Conservation (phyloP, 2,329 filamentous ascomycete species). For the Zasmidium cellare region DNA sequence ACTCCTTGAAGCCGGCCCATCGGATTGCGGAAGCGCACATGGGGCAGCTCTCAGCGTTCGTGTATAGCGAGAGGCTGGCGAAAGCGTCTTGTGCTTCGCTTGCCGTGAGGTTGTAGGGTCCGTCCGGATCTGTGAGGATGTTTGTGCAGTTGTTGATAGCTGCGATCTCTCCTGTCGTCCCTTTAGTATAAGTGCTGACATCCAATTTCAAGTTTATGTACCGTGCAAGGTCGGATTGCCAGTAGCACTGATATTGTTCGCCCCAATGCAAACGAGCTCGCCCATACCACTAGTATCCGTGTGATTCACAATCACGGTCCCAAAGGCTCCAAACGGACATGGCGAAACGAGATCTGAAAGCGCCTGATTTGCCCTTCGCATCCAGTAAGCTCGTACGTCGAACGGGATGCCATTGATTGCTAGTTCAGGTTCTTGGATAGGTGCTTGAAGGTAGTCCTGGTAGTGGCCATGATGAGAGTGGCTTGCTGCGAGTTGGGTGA, state of each 20-base stretch:
- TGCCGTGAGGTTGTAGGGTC: slow-evolving; percentile 46
- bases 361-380: slow-evolving; percentile 51
- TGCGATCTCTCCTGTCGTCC: slow-evolving; percentile 51
- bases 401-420: slow-evolving; percentile 17
- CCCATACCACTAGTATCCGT: slow-evolving; percentile 44
- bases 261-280: slow-evolving; percentile 52
- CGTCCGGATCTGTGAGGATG: slow-evolving; percentile 49
- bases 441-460: slow-evolving; percentile 1
- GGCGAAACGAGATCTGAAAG: slow-evolving; percentile 45
- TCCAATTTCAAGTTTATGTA: slow-evolving; percentile 21
- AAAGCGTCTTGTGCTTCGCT: slow-evolving; percentile 49
- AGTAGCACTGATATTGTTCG: slow-evolving; percentile 45
- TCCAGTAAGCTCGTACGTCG: slow-evolving; percentile 46
- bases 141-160: slow-evolving; percentile 56
- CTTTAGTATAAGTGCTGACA: background rate
- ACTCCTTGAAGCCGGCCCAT: slow-evolving; percentile 58
- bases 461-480: slow-evolving; percentile 4
- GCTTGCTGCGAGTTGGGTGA: background rate
- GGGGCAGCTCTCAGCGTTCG: slow-evolving; percentile 58
- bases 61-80: slow-evolving; percentile 53
- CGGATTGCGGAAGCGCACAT: slow-evolving; percentile 61
- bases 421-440: slow-evolving; percentile 7
- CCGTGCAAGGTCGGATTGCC: slow-evolving; percentile 58
- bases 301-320: slow-evolving; percentile 58
- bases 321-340: slow-evolving; percentile 57